A percentile compares a stretch with the other conserved stretches of the same genome.
Evolutionary conservation across 169 alveolate species (phyloP).

Genomic region (Plasmodium coatneyi): DNA sequence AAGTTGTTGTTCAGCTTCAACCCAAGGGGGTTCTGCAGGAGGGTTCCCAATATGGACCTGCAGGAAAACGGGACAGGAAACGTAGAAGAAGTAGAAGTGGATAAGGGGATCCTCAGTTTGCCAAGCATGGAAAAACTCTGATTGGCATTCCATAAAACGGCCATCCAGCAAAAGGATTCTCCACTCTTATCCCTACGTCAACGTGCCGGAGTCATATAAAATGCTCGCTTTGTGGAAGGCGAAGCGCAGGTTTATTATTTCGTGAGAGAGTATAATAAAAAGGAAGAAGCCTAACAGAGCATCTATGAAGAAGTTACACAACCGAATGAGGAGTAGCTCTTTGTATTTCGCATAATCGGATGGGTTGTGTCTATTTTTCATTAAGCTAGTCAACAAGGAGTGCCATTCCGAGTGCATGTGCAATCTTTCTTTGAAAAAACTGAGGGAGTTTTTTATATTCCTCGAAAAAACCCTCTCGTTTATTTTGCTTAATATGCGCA

Average conservation of each 20-base stretch:
- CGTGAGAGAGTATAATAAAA: background rate
- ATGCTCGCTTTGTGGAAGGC: background rate
- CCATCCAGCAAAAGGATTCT: background rate
- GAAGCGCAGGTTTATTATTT: background rate
- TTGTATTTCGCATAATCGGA: conserved; percentile 14
- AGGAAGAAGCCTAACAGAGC: background rate
- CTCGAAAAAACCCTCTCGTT: background rate
- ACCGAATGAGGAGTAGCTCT: conserved; percentile 40
- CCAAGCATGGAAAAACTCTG: background rate
- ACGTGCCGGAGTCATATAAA: conserved; percentile 24
- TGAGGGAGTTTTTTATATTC: conserved; percentile 1
- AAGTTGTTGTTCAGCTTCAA: conserved; percentile 57
- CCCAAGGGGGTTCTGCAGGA: conserved; percentile 52
- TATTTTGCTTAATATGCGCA: background rate
- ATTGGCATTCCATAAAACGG: background rate
- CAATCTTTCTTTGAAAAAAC: conserved; percentile 10
- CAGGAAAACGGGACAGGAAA: background rate
- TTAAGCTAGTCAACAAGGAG: conserved; percentile 4
- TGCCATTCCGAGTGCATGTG: conserved; percentile 45
- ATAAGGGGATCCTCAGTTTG: background rate
- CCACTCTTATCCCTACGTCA: conserved; percentile 19
- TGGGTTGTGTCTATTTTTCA: conserved; percentile 8
- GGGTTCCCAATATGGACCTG: conserved; percentile 57
- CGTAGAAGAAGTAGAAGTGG: background rate
- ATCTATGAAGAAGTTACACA: conserved; percentile 15